Evolutionary conservation across 768 basidiomycete species (phyloP).

Genomic region (Holtermanniella nyarrowii): DNA sequence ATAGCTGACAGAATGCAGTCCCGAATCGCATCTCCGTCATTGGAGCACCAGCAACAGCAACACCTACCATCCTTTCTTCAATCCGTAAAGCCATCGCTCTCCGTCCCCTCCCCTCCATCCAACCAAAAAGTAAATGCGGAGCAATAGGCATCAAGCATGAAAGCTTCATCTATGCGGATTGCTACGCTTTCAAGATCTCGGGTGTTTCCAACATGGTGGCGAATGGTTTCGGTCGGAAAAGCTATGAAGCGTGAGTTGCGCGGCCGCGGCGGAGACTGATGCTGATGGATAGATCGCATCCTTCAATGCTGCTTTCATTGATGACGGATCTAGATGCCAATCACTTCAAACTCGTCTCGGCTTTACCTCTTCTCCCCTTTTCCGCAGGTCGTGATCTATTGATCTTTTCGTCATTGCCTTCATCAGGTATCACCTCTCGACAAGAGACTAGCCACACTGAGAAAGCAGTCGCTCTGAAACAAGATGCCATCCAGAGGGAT

Average conservation of each 20-base stretch:
- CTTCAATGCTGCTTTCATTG: conserved; percentile 15
- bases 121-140: background rate
- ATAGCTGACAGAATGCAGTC: conserved; percentile 19
- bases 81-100: conserved; percentile 21
- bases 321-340: conserved; percentile 17
- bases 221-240: background rate
- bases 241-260: background rate
- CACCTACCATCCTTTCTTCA: conserved; percentile 25
- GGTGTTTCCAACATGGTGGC: background rate
- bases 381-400: conserved; percentile 24
- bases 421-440: conserved; percentile 8
- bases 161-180: background rate
- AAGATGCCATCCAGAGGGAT: background rate
- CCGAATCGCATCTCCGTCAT: conserved; percentile 32
- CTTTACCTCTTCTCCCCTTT: conserved; percentile 24
- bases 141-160: background rate
- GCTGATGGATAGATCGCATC: background rate
- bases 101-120: conserved; percentile 1
- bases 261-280: background rate
- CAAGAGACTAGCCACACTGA: background rate
- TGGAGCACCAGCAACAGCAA: conserved; percentile 24
- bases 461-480: background rate
- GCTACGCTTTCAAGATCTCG: background rate
- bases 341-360: conserved; percentile 21
- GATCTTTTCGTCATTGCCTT: conserved; percentile 24